phyloP scores from a whole-genome alignment of 1,284 basidiomycete species.

The Pseudozyma thailandica region DNA sequence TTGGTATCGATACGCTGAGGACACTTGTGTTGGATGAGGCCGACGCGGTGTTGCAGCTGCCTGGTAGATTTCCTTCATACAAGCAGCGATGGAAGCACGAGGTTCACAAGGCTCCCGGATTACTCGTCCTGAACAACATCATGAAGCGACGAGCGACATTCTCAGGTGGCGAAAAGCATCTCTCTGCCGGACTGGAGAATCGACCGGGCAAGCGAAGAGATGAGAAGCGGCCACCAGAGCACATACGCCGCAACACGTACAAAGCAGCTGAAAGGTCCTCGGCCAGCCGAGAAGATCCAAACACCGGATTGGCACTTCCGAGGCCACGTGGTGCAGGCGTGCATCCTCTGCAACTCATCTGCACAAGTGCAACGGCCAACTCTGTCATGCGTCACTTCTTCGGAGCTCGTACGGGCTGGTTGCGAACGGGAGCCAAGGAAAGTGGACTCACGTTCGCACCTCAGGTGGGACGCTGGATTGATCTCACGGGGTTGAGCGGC shows the following conservation, averaged over 20 bases:
- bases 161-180: conserved; percentile 57
- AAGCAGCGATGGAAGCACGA: conserved; percentile 61
- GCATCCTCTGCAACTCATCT: conserved; percentile 60
- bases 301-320: conserved; percentile 34
- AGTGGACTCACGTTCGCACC: conserved; percentile 28
- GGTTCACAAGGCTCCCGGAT: conserved; percentile 59
- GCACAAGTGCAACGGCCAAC: conserved; percentile 64
- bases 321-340: conserved; percentile 29
- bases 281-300: conserved; percentile 7
- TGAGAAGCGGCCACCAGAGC: conserved; percentile 54
- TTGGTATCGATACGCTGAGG: conserved; percentile 56
- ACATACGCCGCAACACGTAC: conserved; percentile 54
- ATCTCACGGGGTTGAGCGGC: conserved; percentile 60
- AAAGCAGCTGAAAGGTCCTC: conserved; percentile 40
- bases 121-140: conserved; percentile 56
- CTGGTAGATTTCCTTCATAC: conserved; percentile 60
- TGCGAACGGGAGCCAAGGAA: conserved; percentile 58
- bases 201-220: conserved; percentile 37
- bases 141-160: conserved; percentile 57
- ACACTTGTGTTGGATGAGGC: conserved; percentile 65
- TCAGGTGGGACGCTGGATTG: conserved; percentile 62
- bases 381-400: conserved; percentile 66
- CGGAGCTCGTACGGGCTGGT: conserved; percentile 65
- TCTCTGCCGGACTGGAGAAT: conserved; percentile 59
- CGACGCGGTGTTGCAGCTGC: conserved; percentile 63